Evolutionary conservation across 371 early-diverging fungal genomes (phyloP), one percentile per base, ranked within the genome.

Genomic region (Apophysomyces sp.): DNA sequence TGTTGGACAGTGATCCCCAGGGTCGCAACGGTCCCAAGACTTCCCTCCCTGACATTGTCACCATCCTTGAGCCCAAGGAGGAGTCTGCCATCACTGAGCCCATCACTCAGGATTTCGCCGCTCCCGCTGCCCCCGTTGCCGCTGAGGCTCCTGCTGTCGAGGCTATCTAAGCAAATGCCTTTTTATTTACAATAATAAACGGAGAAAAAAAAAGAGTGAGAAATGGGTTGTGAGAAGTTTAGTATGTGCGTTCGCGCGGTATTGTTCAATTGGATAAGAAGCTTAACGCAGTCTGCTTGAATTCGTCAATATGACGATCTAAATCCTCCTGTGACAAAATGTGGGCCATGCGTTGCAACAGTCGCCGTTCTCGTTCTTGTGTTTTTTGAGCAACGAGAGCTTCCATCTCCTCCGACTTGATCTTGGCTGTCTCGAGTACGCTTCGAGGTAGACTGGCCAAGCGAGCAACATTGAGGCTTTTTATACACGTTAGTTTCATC

Each of bases 21-120:
- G 99, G 99, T 72, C 93, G 92, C 76, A 73, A 81, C 58, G 99
- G 99, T 61, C 98, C 99, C 80, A 93, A 91, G 89, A 91, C 86
- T 76, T 88, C 96, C 67, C 90, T 99, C 55, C 97, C 98, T 72
- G 99, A 98, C 81, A 85, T 89, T 68, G 95, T 98, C 75, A 97
- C 89, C 83, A 95, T 99, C 82, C 84, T 95, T 21, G 88, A 92
- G 74, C 92, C 93, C 76, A 94, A 96, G 89, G 95, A 94, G 61
- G 92, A 92, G 67, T 65, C 79, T 64, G 79, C 87, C 67, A 80
- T 90, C 73, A 76, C 84, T 57, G 88, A 81, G 68, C 91, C 95
- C 74, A 78, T 84, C 68, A 90, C 91, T 64, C 90, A 91, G 77
- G 89, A 86, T 57, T 86, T 86, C 80, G 78, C 82, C 74, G 77